phyloP scores from a whole-genome alignment of 495 filamentous ascomycete genomes.

The Aspergillus conjunctus region DNA sequence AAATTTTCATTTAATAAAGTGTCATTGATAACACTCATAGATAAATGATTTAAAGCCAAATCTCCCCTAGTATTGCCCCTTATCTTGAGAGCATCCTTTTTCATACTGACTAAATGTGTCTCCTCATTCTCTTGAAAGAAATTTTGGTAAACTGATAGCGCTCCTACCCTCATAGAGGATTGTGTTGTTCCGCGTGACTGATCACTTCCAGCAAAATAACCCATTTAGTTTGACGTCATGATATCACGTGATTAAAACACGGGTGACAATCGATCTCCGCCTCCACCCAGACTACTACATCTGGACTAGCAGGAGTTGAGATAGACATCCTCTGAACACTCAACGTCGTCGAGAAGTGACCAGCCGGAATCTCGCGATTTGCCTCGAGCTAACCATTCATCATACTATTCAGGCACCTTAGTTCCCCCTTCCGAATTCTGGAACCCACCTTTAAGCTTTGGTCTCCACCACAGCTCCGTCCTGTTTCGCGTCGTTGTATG shows the following conservation, averaged over 20 bases:
- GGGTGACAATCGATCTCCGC: background rate
- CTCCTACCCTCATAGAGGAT: background rate
- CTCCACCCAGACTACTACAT: background rate
- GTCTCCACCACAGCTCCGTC: too few relatives aligned
- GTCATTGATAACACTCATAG: too few relatives aligned
- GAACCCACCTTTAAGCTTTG: too few relatives aligned
- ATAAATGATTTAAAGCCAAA: too few relatives aligned
- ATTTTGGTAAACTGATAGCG: background rate
- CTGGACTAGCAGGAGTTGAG: background rate
- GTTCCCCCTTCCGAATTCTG: too few relatives aligned
- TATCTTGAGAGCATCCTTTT: too few relatives aligned
- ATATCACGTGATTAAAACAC: conserved; percentile 27
- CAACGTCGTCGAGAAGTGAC: background rate
- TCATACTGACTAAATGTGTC: background rate
- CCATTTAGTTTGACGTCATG: conserved; percentile 17
- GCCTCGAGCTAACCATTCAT: background rate
- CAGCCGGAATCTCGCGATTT: background rate
- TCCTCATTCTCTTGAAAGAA: background rate
- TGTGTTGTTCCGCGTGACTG: background rate
- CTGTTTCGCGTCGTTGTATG: background rate
- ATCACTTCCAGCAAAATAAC: background rate
- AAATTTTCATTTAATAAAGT: too few relatives aligned
- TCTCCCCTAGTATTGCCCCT: too few relatives aligned
- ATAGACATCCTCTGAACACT: background rate
- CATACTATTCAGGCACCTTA: too few relatives aligned